Conservation (phyloP, 2,329 filamentous ascomycete species). For the Sclerotinia minor region DNA sequence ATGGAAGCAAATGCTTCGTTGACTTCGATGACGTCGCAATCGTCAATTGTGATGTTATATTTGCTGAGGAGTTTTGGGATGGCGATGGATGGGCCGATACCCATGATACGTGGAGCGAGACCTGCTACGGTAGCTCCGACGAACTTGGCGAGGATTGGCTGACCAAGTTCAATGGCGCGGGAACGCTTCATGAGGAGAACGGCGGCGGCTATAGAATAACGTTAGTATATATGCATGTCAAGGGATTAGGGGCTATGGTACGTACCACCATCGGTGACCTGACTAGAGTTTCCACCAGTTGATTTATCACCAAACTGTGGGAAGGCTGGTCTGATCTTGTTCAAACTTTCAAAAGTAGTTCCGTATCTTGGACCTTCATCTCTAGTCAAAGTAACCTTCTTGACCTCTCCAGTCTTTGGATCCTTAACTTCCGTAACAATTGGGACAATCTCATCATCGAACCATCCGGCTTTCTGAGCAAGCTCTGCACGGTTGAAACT, state of each 20-base stretch:
- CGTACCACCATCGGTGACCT: slow-evolving; percentile 86
- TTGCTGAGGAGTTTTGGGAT: slow-evolving; percentile 82
- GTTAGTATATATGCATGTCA: not conserved
- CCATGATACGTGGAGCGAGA: slow-evolving; percentile 93
- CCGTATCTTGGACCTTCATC: slow-evolving; percentile 92
- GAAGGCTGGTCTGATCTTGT: slow-evolving; percentile 88
- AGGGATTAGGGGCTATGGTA: slow-evolving; percentile 24
- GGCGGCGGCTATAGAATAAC: slow-evolving; percentile 63
- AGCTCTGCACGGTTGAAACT: slow-evolving; percentile 83
- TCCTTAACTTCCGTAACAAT: slow-evolving; percentile 82
- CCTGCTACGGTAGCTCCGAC: slow-evolving; percentile 89
- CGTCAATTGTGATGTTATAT: slow-evolving; percentile 73
- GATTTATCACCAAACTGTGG: slow-evolving; percentile 82
- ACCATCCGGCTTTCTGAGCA: slow-evolving; percentile 88
- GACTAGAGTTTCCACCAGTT: slow-evolving; percentile 90
- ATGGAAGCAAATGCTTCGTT: slow-evolving; percentile 99
- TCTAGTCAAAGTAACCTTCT: slow-evolving; percentile 74
- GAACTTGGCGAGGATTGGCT: slow-evolving; percentile 93
- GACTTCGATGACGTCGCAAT: slow-evolving; percentile 87
- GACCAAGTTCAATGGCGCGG: slow-evolving; percentile 79
- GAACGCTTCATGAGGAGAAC: slow-evolving; percentile 93
- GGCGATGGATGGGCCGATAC: slow-evolving; percentile 75
- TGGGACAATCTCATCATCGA: slow-evolving; percentile 91
- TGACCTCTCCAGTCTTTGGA: slow-evolving; percentile 74
- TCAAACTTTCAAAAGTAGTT: slow-evolving; percentile 78